Evolutionary conservation across 768 basidiomycete species (phyloP), one percentile per base, ranked within the genome.

Genomic region (Pleurotus djamor): DNA sequence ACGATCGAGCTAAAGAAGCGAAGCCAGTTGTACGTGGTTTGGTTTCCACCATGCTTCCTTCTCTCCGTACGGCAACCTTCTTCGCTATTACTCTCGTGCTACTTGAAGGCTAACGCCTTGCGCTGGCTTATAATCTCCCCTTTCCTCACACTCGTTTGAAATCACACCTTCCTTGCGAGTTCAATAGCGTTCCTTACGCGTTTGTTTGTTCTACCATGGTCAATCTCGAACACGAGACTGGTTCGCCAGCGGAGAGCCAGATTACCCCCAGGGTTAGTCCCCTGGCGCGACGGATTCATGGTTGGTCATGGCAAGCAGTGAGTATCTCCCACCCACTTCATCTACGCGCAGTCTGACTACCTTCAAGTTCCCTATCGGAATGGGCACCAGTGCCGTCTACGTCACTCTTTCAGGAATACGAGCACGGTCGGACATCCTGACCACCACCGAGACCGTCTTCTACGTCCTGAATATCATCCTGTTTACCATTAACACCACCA

Each of bases 361-460:
- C n/a, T 50, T n/a, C 1, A 52, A 80, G 79, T 81, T 80, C 63
- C 78, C 79, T 0, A 74, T 82, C 45, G 79, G 79, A 35, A 80
- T 80, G 77, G 79, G 79, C 44, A 81, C 78, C 4, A 76, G 79
- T 48, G 78, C 79, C 5, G 80, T 82, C 54, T 79, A 80, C 65
- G 74, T 80, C n/a, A 76, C 77, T 8, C 67, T 82, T 32, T 75
- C 76, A 4, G 77, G 76, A 32, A 52, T 79, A 34, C 75, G 76
- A 59, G 58, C 68, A 12, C 76, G 71, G 43, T 69, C 74, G 4
- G 21, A 64, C 5, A 58, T 67, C 6, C 63, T 78, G n/a, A 73
- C 68, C 7, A 60, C 60, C 34, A 64, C 79, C 44, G 78, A 80
- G 69, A 77, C 76, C 13, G 62, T 71, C 16, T 81, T 81, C 67